phyloP scores from a whole-genome alignment of 805 yeast genomes.

The Yarrowia hollandica region DNA sequence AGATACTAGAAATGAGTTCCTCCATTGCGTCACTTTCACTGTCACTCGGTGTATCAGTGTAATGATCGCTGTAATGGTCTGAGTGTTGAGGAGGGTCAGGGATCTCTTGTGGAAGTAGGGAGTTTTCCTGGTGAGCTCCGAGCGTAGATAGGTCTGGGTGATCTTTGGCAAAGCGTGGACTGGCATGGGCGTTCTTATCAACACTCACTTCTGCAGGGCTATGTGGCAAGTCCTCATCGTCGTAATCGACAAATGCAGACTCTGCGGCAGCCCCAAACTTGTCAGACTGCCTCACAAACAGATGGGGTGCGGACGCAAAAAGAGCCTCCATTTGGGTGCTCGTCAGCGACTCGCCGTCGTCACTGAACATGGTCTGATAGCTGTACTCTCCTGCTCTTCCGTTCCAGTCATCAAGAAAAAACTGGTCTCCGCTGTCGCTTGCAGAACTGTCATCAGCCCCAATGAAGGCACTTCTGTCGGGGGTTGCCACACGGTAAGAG shows the following conservation, averaged over 20 bases:
- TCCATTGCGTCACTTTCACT: too few relatives aligned
- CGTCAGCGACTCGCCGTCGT: constrained; percentile 15
- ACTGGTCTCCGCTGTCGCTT: constrained; percentile 1
- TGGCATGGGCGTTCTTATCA: background rate
- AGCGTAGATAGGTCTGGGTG: background rate
- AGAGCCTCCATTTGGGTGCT: background rate
- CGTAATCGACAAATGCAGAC: background rate
- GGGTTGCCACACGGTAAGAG: constrained; percentile 12
- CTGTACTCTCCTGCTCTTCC: constrained; percentile 3
- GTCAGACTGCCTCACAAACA: background rate
- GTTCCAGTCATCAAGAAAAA: constrained; percentile 15
- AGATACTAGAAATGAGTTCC: too few relatives aligned
- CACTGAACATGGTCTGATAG: constrained; percentile 11
- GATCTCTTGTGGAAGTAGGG: background rate
- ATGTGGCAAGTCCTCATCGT: background rate
- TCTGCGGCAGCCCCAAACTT: constrained; percentile 9
- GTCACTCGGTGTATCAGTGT: too few relatives aligned
- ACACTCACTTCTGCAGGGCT: background rate
- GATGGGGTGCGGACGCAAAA: background rate
- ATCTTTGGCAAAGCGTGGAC: background rate
- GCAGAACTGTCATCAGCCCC: constrained; percentile 3
- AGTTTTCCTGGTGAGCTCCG: background rate
- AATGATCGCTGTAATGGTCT: too few relatives aligned
- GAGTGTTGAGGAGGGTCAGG: background rate
- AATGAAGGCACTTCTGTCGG: constrained; percentile 15